A percentile compares a stretch with the other conserved stretches of the same genome.
phyloP scores from a whole-genome alignment of 2,329 filamentous ascomycete genomes.

The Thielaviopsis euricoi region DNA sequence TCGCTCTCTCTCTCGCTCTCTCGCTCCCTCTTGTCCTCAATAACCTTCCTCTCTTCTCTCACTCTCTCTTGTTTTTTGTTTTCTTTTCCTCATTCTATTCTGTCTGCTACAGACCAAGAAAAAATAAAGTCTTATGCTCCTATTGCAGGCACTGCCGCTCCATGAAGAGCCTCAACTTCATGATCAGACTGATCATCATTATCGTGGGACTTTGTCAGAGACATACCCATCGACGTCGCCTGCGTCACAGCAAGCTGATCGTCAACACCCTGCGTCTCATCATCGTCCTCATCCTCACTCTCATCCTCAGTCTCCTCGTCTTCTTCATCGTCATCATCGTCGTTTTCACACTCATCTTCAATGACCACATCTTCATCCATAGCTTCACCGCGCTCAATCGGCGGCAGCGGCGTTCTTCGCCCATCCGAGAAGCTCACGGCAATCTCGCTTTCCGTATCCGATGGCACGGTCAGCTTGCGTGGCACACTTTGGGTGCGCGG shows the following conservation, averaged over 20 bases:
- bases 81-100: too few species aligned
- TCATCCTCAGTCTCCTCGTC: slow-evolving; percentile 17
- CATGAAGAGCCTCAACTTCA: neutral
- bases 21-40: neutral
- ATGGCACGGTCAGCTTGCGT: slow-evolving; percentile 29
- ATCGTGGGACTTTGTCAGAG: neutral
- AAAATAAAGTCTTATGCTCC: neutral
- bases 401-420: slow-evolving; percentile 36
- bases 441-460: slow-evolving; percentile 43
- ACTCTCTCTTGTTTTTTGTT: too few species aligned
- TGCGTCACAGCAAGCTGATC: neutral
- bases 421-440: slow-evolving; percentile 45
- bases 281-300: slow-evolving; percentile 8
- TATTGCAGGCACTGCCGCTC: neutral
- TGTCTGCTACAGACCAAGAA: neutral
- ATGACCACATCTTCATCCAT: neutral
- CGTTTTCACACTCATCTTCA: slow-evolving; percentile 14
- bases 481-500: slow-evolving; percentile 22
- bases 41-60: too few species aligned
- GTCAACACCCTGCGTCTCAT: neutral
- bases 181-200: neutral
- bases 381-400: slow-evolving; percentile 25
- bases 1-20: neutral
- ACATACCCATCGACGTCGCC: neutral
- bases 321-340: slow-evolving; percentile 17